Percentiles rank a stretch among this genome's conserved stretches.
These are phyloP conservation scores for Papiliotrema nemorosa DNA, from an alignment of 1,284 basidiomycete species.

Conservation along the genomic window DNA sequence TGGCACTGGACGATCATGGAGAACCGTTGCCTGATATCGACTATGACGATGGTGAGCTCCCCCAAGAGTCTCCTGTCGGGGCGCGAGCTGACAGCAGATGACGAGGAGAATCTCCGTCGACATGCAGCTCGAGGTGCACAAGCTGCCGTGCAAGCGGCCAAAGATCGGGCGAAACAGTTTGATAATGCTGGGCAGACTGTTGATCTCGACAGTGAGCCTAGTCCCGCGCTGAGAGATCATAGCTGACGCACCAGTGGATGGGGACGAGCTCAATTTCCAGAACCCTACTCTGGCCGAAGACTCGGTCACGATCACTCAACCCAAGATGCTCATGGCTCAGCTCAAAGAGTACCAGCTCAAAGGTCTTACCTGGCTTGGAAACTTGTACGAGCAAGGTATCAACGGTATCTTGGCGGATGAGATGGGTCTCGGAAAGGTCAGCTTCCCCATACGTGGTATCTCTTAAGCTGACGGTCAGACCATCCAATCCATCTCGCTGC, in stretches of 20 bases:
- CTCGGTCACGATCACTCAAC: constrained; percentile 81
- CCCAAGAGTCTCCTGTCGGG: not conserved
- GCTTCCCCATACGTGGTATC: constrained; percentile 14
- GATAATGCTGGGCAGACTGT: constrained; percentile 59
- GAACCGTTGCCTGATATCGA: constrained; percentile 71
- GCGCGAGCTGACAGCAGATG: constrained; percentile 56
- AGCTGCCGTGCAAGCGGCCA: constrained; percentile 78
- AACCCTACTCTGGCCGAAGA: constrained; percentile 93
- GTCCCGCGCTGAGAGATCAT: not conserved
- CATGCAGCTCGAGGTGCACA: constrained; percentile 90
- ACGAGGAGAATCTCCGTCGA: constrained; percentile 80
- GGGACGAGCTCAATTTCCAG: constrained; percentile 97
- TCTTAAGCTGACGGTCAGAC: constrained; percentile 60
- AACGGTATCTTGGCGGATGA: constrained; percentile 98
- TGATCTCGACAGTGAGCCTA: constrained; percentile 17
- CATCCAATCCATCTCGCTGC: constrained; percentile 95
- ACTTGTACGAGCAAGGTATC: constrained; percentile 98
- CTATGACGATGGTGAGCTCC: constrained; percentile 84
- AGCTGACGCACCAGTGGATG: constrained; percentile 61
- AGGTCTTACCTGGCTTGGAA: constrained; percentile 96
- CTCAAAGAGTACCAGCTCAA: constrained; percentile 99
- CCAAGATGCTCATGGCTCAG: constrained; percentile 93
- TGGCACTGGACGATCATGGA: constrained; percentile 56
- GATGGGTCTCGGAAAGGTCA: constrained; percentile 92
- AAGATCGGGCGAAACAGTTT: constrained; percentile 76